Base-by-base conservation (phyloP, 768 basidiomycete species). In the Boletus tylopilopsis region DNA sequence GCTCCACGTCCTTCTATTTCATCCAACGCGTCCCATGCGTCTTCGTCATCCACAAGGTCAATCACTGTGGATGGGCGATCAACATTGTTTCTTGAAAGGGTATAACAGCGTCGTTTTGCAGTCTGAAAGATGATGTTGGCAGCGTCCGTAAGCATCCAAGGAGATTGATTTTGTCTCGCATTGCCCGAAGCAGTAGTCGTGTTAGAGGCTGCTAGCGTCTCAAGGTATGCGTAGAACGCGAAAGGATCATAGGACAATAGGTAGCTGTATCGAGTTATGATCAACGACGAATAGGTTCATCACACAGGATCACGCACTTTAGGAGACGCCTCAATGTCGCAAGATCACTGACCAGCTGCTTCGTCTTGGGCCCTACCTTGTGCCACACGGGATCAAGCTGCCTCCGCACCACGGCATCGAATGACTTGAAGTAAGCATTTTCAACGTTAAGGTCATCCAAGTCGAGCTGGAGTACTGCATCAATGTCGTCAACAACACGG, bases 301-400 rank as follows among this genome's bases (percentile, higher is more conserved):
- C 5, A 11, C 25, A 25, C n/a, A 3, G 22, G 22, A 47, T 22
- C 8, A 68, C 87, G 53, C 59, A 93, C 90, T 76, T 76, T 36
- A 97, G 80, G 5, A 98, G 78, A 38, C 85, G 82, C 1, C 96
- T 78, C 1, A 99, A 76, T 2, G 85, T 87, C 0, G 87, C 84
- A 16, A 99, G 79, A 64, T 98, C 95, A 43, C 76, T 80, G 9
- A 97, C 92, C 11, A 98, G 80, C 52, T 94, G 90, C 58, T 90
- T 93, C 5, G 94, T 98, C 52, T 81, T 86, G 1, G 90, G 84
- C 0, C 93, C 93, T 23, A 95, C 94, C 69, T 93, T 91, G 68
- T 98, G 94, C 95, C 96, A 98, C 7, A 96, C 87, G 0, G 93
- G 78, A 66, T 96, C 92, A 8, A 98, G 79, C 60, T 94, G 92